Evolutionary conservation across 148 eudicot species (phyloP), one percentile per base, ranked within the genome.

Genomic region (Rhododendron griersonianum): DNA sequence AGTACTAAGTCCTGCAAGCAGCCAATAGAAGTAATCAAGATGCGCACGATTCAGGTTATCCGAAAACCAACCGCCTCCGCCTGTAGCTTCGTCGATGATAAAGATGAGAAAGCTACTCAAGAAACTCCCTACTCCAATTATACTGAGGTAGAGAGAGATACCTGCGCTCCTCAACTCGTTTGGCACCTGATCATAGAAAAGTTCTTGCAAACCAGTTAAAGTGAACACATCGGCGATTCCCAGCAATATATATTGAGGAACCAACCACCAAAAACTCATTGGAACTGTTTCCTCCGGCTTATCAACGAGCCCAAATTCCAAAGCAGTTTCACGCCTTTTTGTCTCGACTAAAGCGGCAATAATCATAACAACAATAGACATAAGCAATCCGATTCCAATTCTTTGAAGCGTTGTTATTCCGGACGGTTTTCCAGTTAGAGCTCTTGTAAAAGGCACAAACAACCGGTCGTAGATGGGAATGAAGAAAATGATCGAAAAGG

Each of bases 1-100:
- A 1, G 84, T 74, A 84, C 88, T 87, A 30, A 90, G 57, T 53
- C 88, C 88, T 15, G 92, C 94, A 35, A 94, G 88, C 69, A 94
- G 48, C 94, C 92, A 93, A 79, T 92, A 94, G 84, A 93, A 94
- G 88, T 93, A 91, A 89, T 94, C 97, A 53, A 94, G 91, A 88
- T 92, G 93, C 0, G 89, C 94, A 48, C 82, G 88, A 74, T 93
- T 93, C 82, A 92, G 80, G 84, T 94, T 91, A 78, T 93, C 84
- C 2, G 91, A 88, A 81, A 94, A 92, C 97, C 97, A 94, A 33
- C 93, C 83, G 10, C 87, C 91, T 44, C 76, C 85, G 13, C 84
- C 57, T 1, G 88, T 89, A 25, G 59, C 50, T 23, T 82, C 63
- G 25, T 91, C 86, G 33, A 92, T 55, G 10, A 86, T 21, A 7